Base-by-base conservation (phyloP, 2,329 filamentous ascomycete species). In the Tolypocladium capitatum region DNA sequence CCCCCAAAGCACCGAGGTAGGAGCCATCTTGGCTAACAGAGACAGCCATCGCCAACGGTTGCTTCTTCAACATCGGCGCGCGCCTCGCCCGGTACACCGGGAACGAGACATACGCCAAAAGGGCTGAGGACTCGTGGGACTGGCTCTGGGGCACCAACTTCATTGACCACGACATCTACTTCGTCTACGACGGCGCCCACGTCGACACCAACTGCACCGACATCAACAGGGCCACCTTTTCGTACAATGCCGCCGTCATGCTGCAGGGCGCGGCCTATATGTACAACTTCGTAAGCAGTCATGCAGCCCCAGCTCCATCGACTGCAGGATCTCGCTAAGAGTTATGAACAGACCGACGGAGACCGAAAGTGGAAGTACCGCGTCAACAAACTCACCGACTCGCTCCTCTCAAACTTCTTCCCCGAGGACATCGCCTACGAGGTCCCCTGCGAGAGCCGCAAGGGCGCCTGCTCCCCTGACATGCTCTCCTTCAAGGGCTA, bases 401-500 rank as follows among this genome's bases (percentile, higher is more conserved):
- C 68, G 4, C 66, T 71, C 1, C 51, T 74, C 18, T 57, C 65
- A n/a, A 63, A 69, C 51, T 80, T 80, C 63, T 79, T 78, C 65
- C 69, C 69, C 38, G 63, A 76, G 14, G 72, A 72, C 38, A 70
- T 83, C 53, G 79, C 84, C 55, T 78, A 68, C 48, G 86, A 91
- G 62, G 65, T 77, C 3, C 70, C 79, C 13, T 91, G 86, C 65
- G 84, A 88, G 55, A 56, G 59, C 32, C 56, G 60, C 28, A 66
- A 71, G 3, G 65, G 59, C 21, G 73, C 67, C 20, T 91, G 86
- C 68, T 81, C 81, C 49, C 71, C 76, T 43, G 86, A 91, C 56
- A 84, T 88, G 71, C 64, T 78, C 50, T 78, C 78, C 2, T 89
- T 84, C 74, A 86, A 86, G 64, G 83, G 82, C 35, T 81, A 82